Conservation (phyloP, 176 grass and related monocot genomes). For the Lolium rigidum region DNA sequence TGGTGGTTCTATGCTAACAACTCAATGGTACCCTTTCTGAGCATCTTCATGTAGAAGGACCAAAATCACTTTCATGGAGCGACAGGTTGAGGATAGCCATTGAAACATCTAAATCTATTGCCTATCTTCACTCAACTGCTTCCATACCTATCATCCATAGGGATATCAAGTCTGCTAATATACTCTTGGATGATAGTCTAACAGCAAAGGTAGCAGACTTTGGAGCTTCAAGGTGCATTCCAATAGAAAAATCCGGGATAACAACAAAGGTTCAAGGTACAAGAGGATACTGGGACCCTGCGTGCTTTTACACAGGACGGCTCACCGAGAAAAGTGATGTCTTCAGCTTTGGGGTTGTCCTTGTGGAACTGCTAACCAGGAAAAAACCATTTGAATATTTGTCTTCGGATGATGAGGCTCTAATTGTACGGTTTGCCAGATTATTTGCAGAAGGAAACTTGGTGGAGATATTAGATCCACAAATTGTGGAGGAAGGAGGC, state of each 20-base stretch:
- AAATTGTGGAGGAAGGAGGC: no score
- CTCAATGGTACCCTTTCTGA: no score
- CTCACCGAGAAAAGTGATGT: not conserved
- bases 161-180: no score
- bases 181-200: no score
- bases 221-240: not conserved
- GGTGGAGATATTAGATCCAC: no score
- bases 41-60: not conserved
- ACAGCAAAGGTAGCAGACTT: no score
- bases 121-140: no score
- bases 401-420: not conserved
- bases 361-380: not conserved
- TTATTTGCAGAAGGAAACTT: no score
- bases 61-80: not conserved
- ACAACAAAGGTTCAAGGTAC: not conserved
- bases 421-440: no score
- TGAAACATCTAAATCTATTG: not conserved
- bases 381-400: not conserved
- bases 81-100: not conserved
- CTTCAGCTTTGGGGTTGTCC: not conserved
- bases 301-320: not conserved
- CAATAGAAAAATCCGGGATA: not conserved
- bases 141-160: no score
- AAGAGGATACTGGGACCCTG: not conserved
- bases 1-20: no score